Conservation (phyloP, 805 yeast species). For the Monosporozyma yasuniensis region DNA sequence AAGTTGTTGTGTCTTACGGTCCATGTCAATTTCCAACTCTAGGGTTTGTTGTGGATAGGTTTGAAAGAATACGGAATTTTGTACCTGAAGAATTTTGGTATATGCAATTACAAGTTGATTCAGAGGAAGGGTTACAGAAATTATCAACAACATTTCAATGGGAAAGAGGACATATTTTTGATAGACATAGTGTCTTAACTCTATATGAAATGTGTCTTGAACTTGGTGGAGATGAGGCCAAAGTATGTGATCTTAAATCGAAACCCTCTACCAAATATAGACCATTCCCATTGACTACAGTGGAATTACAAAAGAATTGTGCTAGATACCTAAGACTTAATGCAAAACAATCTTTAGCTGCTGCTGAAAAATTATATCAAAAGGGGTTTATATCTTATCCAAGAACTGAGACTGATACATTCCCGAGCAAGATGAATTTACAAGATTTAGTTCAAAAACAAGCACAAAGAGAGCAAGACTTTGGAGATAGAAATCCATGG, state of each 20-base stretch:
- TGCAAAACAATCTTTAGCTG: constrained; percentile 67
- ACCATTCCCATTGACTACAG: constrained; percentile 91
- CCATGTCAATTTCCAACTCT: constrained; percentile 94
- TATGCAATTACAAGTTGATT: constrained; percentile 43
- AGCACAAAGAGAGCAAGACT: constrained; percentile 17
- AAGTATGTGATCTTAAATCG: constrained; percentile 40
- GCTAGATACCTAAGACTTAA: constrained; percentile 62
- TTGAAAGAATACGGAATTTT: constrained; percentile 62
- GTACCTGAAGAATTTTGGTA: constrained; percentile 76
- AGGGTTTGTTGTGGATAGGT: constrained; percentile 92
- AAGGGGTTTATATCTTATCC: constrained; percentile 88
- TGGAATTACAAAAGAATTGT: constrained; percentile 83
- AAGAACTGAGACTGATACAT: constrained; percentile 91
- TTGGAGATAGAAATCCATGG: constrained; percentile 70
- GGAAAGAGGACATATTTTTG: constrained; percentile 66
- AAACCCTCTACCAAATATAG: constrained; percentile 67
- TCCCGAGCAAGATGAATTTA: constrained; percentile 71
- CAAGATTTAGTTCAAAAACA: constrained; percentile 54
- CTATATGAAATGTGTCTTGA: constrained; percentile 62
- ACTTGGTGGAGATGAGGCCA: constrained; percentile 37
- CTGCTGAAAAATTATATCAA: constrained; percentile 81
- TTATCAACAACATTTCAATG: constrained; percentile 48
- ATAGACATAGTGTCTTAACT: constrained; percentile 52
- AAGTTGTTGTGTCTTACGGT: constrained; percentile 59
- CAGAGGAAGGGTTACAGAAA: constrained; percentile 17